Evolutionary conservation across 2,329 filamentous ascomycete genomes (phyloP).

Genomic region (Ampelomyces quisqualis): DNA sequence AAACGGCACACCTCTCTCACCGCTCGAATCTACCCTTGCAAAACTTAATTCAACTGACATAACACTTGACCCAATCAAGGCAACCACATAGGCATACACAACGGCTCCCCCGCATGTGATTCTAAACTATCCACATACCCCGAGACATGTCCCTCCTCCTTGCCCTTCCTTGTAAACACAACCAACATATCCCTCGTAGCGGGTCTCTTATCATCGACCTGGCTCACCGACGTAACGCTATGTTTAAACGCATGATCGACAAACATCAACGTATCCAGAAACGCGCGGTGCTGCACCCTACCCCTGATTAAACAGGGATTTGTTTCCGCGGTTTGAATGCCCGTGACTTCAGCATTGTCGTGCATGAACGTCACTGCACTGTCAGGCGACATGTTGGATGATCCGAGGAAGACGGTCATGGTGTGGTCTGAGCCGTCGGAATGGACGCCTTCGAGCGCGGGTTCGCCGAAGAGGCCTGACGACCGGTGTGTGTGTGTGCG

Average conservation of each 20-base stretch:
- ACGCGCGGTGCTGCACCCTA: slow-evolving; percentile 3
- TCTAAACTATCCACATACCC: slow-evolving; percentile 4
- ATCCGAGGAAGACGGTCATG: slow-evolving; percentile 4
- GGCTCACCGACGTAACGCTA: slow-evolving; percentile 5
- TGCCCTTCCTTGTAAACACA: slow-evolving; percentile 2
- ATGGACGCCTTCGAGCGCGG: slow-evolving; percentile 4
- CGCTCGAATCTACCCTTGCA: no score
- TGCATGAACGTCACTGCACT: slow-evolving; percentile 5
- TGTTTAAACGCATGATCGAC: slow-evolving; percentile 5
- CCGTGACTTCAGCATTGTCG: slow-evolving; percentile 2
- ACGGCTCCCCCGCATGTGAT: slow-evolving; percentile 1
- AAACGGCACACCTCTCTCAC: no score
- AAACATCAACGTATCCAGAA: slow-evolving; percentile 3
- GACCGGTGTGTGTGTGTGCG: slow-evolving; percentile 2
- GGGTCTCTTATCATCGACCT: not conserved
- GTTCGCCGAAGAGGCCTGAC: slow-evolving; percentile 3
- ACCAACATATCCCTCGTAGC: slow-evolving; percentile 5
- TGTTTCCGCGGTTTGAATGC: slow-evolving; percentile 2
- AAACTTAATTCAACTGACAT: no score
- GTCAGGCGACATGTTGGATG: slow-evolving; percentile 1
- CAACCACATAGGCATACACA: slow-evolving; percentile 6
- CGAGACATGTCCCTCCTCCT: slow-evolving; percentile 4
- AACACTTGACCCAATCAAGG: not conserved
- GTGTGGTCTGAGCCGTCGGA: slow-evolving; percentile 2
- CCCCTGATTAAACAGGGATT: slow-evolving; percentile 1